Conservation (phyloP, 768 basidiomycete species). For the Daedaleopsis nitida region DNA sequence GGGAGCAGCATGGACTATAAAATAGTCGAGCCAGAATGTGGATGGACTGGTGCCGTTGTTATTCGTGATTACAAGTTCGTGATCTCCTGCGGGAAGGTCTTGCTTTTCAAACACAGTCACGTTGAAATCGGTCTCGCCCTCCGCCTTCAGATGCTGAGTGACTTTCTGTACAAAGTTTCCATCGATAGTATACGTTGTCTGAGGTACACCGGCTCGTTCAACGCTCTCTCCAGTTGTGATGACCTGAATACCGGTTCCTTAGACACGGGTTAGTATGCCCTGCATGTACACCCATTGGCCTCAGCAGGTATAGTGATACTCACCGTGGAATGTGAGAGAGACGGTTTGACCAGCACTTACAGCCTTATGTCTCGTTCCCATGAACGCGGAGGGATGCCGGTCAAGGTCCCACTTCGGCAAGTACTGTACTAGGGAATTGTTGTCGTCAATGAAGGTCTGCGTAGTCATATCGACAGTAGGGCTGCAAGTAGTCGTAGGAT, state of each 20-base stretch:
- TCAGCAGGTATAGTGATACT: too few relatives aligned
- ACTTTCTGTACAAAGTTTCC: not conserved
- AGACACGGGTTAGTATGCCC: too few relatives aligned
- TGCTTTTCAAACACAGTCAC: not conserved
- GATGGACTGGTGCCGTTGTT: constrained; percentile 2
- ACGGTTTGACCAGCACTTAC: too few relatives aligned
- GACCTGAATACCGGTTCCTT: not conserved
- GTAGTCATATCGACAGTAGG: too few relatives aligned
- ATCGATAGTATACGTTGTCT: not conserved
- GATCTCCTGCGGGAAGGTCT: not conserved
- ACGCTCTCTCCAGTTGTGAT: not conserved
- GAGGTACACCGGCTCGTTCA: not conserved
- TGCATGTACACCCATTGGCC: too few relatives aligned
- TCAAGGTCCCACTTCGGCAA: too few relatives aligned
- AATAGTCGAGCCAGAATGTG: constrained; percentile 3
- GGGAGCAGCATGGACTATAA: not conserved
- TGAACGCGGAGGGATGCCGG: too few relatives aligned
- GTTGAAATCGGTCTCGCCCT: not conserved
- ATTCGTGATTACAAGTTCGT: not conserved
- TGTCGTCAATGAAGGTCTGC: too few relatives aligned
- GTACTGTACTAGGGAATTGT: too few relatives aligned
- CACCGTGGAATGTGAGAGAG: too few relatives aligned
- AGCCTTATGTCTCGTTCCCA: too few relatives aligned
- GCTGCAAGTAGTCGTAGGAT: too few relatives aligned
- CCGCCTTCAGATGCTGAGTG: not conserved